Conservation (phyloP, 148 eudicot species). For the Cornus florida region DNA sequence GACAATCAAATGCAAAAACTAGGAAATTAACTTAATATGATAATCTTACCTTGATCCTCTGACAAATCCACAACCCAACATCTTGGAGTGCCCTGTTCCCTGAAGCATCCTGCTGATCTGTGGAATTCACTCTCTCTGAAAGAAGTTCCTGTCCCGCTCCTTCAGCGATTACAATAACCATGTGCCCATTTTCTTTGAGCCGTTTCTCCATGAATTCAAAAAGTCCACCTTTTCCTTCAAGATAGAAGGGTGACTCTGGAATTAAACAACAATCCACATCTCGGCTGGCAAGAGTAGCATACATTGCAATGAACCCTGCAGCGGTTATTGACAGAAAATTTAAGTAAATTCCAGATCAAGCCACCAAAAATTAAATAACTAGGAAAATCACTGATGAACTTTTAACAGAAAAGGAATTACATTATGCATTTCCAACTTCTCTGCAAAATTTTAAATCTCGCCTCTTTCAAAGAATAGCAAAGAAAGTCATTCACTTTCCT, state of each 20-base stretch:
- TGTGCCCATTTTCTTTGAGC: slow-evolving; percentile 90
- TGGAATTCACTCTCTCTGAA: slow-evolving; percentile 32
- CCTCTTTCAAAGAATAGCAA: neutral
- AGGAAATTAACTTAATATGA: neutral
- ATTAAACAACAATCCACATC: slow-evolving; percentile 98
- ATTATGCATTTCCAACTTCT: neutral
- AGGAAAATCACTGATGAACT: neutral
- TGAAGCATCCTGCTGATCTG: slow-evolving; percentile 75
- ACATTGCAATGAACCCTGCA: slow-evolving; percentile 96
- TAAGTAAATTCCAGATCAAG: slow-evolving; percentile 4
- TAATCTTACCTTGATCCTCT: slow-evolving; percentile 62
- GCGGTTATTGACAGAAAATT: slow-evolving; percentile 6
- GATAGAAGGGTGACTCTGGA: slow-evolving; percentile 93
- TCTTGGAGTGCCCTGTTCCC: slow-evolving; percentile 84
- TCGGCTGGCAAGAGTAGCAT: slow-evolving; percentile 96
- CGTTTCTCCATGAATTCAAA: slow-evolving; percentile 70
- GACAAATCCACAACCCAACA: slow-evolving; percentile 90
- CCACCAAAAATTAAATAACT: neutral
- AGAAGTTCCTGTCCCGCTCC: slow-evolving; percentile 97
- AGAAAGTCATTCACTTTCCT: neutral
- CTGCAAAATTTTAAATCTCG: neutral
- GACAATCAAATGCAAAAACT: neutral
- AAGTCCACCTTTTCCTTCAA: slow-evolving; percentile 88
- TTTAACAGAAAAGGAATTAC: neutral
- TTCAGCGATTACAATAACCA: slow-evolving; percentile 97